Evolutionary conservation across 2,329 filamentous ascomycete genomes (phyloP).

Genomic region (Fusarium sp.): DNA sequence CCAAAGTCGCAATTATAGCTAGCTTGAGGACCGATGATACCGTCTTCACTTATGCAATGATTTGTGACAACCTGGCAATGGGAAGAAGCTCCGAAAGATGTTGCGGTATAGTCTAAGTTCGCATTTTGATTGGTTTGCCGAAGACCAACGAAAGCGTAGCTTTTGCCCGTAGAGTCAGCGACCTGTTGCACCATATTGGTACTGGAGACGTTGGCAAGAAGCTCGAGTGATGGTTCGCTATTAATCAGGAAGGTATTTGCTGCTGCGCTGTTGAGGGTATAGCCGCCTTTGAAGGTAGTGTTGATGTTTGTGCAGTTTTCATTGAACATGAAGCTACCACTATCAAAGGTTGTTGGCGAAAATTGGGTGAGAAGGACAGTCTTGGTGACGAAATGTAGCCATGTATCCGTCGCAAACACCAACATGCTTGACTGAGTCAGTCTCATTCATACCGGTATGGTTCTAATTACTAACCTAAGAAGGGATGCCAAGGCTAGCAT

Average conservation of each 20-base stretch:
- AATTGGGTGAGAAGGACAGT: not conserved
- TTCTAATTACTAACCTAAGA: not conserved
- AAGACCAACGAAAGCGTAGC: not conserved
- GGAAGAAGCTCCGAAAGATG: not conserved
- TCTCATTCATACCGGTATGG: too few relatives aligned
- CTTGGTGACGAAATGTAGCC: not conserved
- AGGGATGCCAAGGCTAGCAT: not conserved
- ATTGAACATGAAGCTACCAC: not conserved
- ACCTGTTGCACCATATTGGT: not conserved
- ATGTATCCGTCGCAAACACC: not conserved
- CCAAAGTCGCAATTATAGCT: not conserved
- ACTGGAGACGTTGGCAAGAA: not conserved
- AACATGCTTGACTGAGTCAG: not conserved
- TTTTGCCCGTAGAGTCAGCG: not conserved
- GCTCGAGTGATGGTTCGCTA: not conserved
- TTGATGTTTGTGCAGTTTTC: not conserved
- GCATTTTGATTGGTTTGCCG: not conserved
- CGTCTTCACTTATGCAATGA: not conserved
- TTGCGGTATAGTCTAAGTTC: not conserved
- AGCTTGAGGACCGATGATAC: not conserved
- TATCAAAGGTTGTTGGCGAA: not conserved
- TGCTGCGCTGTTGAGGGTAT: not conserved
- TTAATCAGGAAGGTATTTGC: not conserved
- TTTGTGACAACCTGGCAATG: not conserved
- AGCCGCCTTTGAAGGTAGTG: not conserved